Evolutionary conservation across 202 grass and related monocot genomes (phyloP).

Genomic region (Tripidium arundinaceum): DNA sequence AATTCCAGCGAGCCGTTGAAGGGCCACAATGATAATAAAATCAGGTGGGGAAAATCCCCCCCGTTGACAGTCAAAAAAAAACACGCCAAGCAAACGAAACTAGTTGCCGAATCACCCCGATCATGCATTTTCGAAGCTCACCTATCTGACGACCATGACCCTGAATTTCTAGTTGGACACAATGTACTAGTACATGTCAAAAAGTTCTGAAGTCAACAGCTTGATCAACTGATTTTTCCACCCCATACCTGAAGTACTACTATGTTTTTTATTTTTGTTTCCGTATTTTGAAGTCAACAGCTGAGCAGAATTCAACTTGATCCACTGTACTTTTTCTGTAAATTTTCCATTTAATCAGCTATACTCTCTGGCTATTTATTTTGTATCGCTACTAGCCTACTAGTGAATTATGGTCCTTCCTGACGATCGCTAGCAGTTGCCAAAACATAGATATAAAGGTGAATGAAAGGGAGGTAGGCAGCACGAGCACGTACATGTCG

Average conservation of each 20-base stretch:
- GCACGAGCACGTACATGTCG: conserved; percentile 47
- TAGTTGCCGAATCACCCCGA: neutral
- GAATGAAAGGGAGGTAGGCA: no score
- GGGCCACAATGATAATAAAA: no score
- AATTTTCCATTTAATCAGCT: neutral
- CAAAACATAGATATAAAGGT: neutral
- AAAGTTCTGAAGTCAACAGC: neutral
- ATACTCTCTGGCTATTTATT: no score
- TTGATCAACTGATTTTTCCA: neutral
- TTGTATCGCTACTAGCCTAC: no score
- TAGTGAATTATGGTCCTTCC: neutral
- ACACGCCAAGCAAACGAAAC: conserved; percentile 9
- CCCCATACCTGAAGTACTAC: neutral
- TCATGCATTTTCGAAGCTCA: conserved; percentile 2
- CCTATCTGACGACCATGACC: neutral
- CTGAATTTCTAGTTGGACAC: neutral
- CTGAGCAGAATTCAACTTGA: neutral
- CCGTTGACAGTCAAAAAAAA: no score
- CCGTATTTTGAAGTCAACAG: neutral
- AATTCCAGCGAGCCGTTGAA: no score
- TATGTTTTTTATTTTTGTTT: neutral
- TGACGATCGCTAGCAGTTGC: neutral
- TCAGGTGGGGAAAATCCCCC: no score
- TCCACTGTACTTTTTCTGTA: neutral
- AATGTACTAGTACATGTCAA: neutral